A percentile compares a stretch with the other conserved stretches of the same genome.
These are phyloP conservation scores for Volvox reticuliferus DNA, from an alignment of 139 green algal genomes.

Conservation along the genomic window DNA sequence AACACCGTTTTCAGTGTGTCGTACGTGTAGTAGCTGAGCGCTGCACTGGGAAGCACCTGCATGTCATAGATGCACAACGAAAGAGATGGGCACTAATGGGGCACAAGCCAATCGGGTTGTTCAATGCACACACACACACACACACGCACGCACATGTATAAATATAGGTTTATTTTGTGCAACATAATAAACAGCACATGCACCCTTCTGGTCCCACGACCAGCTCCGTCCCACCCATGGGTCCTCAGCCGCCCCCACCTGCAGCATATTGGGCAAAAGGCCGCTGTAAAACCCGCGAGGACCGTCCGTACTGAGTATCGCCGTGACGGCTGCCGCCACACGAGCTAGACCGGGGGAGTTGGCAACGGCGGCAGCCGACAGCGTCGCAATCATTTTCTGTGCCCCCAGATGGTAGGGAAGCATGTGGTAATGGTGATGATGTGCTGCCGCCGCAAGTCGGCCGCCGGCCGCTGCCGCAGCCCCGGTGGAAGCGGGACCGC, in stretches of 20 bases:
- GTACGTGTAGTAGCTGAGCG: conserved; percentile 75
- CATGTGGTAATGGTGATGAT: background rate
- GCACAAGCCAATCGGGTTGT: too few species aligned
- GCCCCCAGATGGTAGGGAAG: background rate
- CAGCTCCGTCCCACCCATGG: background rate
- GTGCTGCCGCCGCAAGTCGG: background rate
- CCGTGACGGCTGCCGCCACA: conserved; percentile 33
- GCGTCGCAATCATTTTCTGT: background rate
- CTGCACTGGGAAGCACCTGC: conserved; percentile 74
- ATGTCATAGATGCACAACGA: background rate
- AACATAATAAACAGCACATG: too few species aligned
- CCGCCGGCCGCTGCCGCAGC: background rate
- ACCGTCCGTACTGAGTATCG: conserved; percentile 59
- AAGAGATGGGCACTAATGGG: too few species aligned
- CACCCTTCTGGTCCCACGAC: too few species aligned
- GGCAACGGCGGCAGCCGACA: background rate
- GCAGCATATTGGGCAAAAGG: conserved; percentile 67
- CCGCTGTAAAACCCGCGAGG: conserved; percentile 68
- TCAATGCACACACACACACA: too few species aligned
- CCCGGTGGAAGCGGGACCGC: background rate
- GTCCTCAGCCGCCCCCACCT: conserved; percentile 28
- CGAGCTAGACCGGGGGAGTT: background rate
- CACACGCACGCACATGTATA: too few species aligned
- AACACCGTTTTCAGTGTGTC: conserved; percentile 70
- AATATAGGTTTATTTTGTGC: too few species aligned